Conservation (phyloP, 495 filamentous ascomycete species). For the Daldinia childiae region DNA sequence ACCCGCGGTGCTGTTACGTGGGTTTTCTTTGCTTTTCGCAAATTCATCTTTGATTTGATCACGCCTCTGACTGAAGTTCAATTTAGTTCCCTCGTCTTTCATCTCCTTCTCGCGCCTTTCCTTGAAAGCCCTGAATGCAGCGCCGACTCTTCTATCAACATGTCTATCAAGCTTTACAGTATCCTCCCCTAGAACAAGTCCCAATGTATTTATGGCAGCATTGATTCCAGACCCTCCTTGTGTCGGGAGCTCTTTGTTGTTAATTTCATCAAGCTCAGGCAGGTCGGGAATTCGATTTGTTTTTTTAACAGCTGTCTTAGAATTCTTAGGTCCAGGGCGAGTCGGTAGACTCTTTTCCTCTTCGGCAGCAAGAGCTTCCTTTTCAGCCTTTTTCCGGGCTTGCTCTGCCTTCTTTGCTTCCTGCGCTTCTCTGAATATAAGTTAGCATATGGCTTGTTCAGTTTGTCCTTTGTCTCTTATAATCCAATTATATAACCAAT, state of each 20-base stretch:
- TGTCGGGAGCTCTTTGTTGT: too few species aligned
- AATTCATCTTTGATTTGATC: conserved; percentile 88
- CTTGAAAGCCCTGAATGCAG: conserved; percentile 64
- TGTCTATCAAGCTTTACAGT: conserved; percentile 67
- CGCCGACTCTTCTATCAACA: conserved; percentile 84
- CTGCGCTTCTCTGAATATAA: conserved; percentile 72
- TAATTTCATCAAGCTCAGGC: not conserved
- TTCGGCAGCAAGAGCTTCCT: conserved; percentile 80
- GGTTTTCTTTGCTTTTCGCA: conserved; percentile 89
- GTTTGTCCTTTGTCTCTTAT: not conserved
- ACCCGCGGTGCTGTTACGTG: conserved; percentile 79
- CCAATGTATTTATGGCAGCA: too few species aligned
- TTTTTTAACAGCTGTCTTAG: conserved; percentile 73
- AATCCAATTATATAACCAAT: not conserved
- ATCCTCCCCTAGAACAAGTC: too few species aligned
- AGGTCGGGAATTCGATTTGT: conserved; percentile 67
- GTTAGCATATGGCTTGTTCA: conserved; percentile 8
- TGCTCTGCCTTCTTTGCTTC: conserved; percentile 86
- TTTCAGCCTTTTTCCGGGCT: conserved; percentile 88
- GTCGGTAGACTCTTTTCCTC: conserved; percentile 78
- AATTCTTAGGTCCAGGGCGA: conserved; percentile 67
- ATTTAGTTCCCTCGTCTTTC: conserved; percentile 69
- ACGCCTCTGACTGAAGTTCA: conserved; percentile 73
- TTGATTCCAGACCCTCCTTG: too few species aligned
- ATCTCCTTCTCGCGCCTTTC: conserved; percentile 65